phyloP scores from a whole-genome alignment of 768 basidiomycete genomes.

The Tricholoma bakamatsutake region DNA sequence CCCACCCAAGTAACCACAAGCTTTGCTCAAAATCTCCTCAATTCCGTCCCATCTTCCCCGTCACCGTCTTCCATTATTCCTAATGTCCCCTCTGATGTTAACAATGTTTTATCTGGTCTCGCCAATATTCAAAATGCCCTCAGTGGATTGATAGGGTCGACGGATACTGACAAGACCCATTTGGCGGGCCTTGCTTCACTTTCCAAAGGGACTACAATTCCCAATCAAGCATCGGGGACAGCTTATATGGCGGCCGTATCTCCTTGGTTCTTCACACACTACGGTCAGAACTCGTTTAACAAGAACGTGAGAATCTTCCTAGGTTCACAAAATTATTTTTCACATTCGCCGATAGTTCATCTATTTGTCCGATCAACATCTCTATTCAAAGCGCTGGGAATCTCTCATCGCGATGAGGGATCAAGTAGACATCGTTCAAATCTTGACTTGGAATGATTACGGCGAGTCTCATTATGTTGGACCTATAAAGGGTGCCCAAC shows the following conservation, averaged over 20 bases:
- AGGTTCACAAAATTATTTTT: background rate
- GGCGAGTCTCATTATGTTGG: constrained; percentile 79
- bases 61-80: constrained; percentile 4
- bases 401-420: constrained; percentile 50
- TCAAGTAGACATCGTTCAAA: constrained; percentile 52
- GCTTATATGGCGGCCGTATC: constrained; percentile 52
- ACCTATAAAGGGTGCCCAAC: constrained; percentile 68
- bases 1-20: constrained; percentile 51
- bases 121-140: constrained; percentile 8
- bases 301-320: constrained; percentile 51
- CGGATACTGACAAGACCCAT: constrained; percentile 50
- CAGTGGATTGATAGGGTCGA: constrained; percentile 27
- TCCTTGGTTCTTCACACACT: constrained; percentile 81
- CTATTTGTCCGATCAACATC: constrained; percentile 61
- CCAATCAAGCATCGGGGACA: constrained; percentile 23
- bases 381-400: constrained; percentile 67
- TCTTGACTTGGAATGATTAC: constrained; percentile 69
- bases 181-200: constrained; percentile 35
- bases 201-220: constrained; percentile 14
- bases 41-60: constrained; percentile 8
- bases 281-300: constrained; percentile 57
- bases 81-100: background rate
- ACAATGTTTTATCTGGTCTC: background rate
- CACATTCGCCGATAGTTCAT: constrained; percentile 39
- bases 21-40: constrained; percentile 28